A percentile compares a stretch with the other conserved stretches of the same genome.
Conservation (phyloP, 2,329 filamentous ascomycete genomes). For the Sclerotinia minor region DNA sequence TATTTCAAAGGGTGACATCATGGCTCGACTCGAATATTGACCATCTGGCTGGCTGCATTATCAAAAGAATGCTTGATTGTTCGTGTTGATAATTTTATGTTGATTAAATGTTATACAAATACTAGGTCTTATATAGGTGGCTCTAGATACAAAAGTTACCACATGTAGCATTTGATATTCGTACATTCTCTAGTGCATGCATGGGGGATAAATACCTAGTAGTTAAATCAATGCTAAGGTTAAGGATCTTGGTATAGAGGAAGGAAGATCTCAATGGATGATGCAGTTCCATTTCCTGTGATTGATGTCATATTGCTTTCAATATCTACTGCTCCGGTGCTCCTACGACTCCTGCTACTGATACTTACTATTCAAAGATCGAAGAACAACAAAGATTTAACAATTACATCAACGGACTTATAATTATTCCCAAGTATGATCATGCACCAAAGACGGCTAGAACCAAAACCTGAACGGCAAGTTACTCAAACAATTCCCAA, state of each 20-base stretch:
- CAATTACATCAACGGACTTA: background rate
- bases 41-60: background rate
- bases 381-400: no score
- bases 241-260: no score
- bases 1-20: background rate
- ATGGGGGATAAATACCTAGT: no score
- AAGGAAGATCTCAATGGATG: no score
- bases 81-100: background rate
- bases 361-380: no score
- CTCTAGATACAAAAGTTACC: no score
- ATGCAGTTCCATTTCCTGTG: no score
- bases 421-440: background rate
- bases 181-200: no score
- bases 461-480: background rate
- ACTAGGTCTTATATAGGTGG: no score
- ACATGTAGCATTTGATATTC: no score
- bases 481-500: background rate
- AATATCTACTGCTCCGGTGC: background rate
- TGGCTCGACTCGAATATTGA: background rate
- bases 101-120: background rate
- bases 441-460: background rate
- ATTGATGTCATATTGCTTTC: background rate
- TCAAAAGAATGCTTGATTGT: background rate
- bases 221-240: no score
- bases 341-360: no score